Base-by-base conservation (phyloP, 805 yeast genomes). In the Metschnikowia amazonensis region DNA sequence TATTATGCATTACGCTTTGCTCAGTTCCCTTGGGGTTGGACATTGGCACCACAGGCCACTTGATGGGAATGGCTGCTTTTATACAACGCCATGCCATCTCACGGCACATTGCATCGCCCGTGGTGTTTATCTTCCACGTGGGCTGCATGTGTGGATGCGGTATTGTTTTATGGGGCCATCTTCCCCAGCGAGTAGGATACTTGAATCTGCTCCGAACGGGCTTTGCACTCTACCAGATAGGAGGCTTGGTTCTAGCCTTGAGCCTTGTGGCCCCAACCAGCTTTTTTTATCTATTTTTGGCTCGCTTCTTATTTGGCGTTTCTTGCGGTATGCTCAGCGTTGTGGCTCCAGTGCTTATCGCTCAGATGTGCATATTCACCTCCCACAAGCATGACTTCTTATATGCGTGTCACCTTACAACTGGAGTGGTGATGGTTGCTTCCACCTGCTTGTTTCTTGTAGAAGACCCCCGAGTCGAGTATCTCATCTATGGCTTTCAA, bases 11-110 rank as follows among this genome's bases (percentile, higher is more conserved):
- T 21, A 30, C 42, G 14, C 36, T 47, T 10, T 44, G 50, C 29
- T 50, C 51, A 6, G 38, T 49, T 23, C 51, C 51, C 11, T 31
- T 47, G 14, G 51, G 51, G 2, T 49, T 50, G 51, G 52, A 47
- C 30, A 25, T 49, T 47, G 52, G 48, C n/a, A 40, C 52, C 36
- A 41, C 50, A 3, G 51, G 52, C 14, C 39, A 44, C 34, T 35
- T 44, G 18, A 48, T 49, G 39, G 46, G 39, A 21, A 38, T 44
- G 16, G 43, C 51, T 6, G 17, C 46, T 11, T 49, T 45, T 36
- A n/a, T 47, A 18, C 46, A 43, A 8, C 27, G 51, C 17, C 36
- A 44, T 21, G 36, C 37, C 3, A 43, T 49, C 11, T 36, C 51
- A 10, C 27, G 42, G 1, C 44, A 27, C 8, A 18, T 25, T 10